A percentile compares a stretch with the other conserved stretches of the same genome.
Evolutionary conservation across 352 stramenopile species (phyloP).

Genomic region (Phytopythium vexans): DNA sequence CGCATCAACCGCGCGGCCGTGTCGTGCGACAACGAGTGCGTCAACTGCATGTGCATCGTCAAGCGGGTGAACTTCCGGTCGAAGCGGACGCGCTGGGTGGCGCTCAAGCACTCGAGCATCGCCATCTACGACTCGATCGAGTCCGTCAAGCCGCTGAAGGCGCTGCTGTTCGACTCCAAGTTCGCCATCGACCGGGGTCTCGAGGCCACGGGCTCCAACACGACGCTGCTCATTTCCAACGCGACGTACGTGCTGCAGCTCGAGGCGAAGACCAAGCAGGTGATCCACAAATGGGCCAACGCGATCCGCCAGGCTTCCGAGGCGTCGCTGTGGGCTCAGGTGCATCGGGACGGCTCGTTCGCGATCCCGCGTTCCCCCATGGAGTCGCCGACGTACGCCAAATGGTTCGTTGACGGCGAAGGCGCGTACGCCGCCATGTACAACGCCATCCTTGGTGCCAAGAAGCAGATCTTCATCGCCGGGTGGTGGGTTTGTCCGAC

Average conservation of each 20-base stretch:
- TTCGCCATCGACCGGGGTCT: conserved; percentile 83
- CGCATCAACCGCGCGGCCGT: conserved; percentile 73
- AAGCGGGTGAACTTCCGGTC: conserved; percentile 83
- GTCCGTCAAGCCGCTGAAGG: conserved; percentile 55
- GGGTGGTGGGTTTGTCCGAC: conserved; percentile 90
- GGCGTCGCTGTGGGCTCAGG: conserved; percentile 70
- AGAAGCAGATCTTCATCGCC: conserved; percentile 89
- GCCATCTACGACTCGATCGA: conserved; percentile 79
- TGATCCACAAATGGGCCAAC: conserved; percentile 82
- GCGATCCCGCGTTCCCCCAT: conserved; percentile 64
- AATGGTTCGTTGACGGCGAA: conserved; percentile 82
- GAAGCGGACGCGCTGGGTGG: conserved; percentile 78
- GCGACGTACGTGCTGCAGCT: conserved; percentile 83
- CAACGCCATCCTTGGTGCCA: conserved; percentile 52
- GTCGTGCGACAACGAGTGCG: conserved; percentile 86
- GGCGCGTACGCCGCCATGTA: conserved; percentile 76
- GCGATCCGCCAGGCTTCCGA: conserved; percentile 70
- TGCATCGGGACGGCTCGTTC: conserved; percentile 81
- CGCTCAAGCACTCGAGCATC: conserved; percentile 78
- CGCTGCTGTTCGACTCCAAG: conserved; percentile 79
- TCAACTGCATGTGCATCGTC: conserved; percentile 88
- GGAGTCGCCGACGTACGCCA: conserved; percentile 57
- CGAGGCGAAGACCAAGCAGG: conserved; percentile 78
- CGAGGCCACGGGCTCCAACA: conserved; percentile 74
- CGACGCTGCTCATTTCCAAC: conserved; percentile 74